Conservation (phyloP, 2,329 filamentous ascomycete species). For the Fusarium circinatum region DNA sequence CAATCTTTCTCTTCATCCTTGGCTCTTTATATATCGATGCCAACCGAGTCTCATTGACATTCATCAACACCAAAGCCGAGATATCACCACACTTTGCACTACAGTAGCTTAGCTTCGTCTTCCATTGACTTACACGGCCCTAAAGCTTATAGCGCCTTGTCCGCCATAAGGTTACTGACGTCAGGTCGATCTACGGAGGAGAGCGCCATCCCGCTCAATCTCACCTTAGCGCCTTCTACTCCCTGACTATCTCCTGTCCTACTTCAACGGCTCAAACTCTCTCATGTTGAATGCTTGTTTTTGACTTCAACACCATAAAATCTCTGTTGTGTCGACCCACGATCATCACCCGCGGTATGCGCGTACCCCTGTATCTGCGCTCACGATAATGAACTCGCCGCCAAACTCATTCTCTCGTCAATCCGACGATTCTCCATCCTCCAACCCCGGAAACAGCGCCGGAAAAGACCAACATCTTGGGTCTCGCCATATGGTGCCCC, state of each 20-base stretch:
- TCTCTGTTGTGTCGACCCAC: not conserved
- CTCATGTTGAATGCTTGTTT: not conserved
- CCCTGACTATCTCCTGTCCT: slow-evolving; percentile 8
- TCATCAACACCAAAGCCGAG: not conserved
- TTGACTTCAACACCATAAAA: not conserved
- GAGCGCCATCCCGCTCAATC: slow-evolving; percentile 22
- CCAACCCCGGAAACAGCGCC: not conserved
- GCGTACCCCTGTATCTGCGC: slow-evolving; percentile 1
- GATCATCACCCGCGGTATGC: slow-evolving; percentile 7
- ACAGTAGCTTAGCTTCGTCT: not conserved
- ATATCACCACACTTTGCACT: not conserved
- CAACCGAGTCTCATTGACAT: not conserved
- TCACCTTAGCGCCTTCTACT: slow-evolving; percentile 17
- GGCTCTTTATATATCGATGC: not conserved
- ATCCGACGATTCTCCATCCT: not conserved
- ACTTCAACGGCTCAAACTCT: not conserved
- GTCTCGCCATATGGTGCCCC: slow-evolving; percentile 31
- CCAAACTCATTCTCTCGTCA: slow-evolving; percentile 35
- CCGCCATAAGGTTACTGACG: slow-evolving; percentile 19
- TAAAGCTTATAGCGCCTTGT: slow-evolving; percentile 3
- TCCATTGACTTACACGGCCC: not conserved
- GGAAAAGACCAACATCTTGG: not conserved
- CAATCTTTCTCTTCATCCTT: not conserved
- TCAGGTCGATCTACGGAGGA: slow-evolving; percentile 8
- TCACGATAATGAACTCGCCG: slow-evolving; percentile 40